phyloP scores from a whole-genome alignment of 75 land plant genomes.

The Ceratopteris richardii region DNA sequence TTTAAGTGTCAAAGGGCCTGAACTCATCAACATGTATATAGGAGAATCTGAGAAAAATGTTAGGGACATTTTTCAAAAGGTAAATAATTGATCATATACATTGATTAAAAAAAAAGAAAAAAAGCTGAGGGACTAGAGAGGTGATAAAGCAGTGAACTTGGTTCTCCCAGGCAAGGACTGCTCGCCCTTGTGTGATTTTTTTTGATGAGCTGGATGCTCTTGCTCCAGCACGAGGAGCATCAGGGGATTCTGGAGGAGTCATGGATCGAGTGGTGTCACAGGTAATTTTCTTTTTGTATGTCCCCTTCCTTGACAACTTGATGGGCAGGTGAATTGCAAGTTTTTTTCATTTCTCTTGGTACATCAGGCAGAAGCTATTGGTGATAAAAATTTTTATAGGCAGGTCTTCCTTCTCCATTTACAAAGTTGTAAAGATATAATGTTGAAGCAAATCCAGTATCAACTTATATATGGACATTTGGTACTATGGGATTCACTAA shows the following conservation, averaged over 20 bases:
- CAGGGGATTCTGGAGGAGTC: constrained; percentile 98
- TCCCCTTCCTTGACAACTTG: too few species aligned
- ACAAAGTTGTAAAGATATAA: too few species aligned
- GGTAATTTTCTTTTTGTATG: constrained; percentile 41
- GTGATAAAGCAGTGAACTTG: not conserved
- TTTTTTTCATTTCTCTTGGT: too few species aligned
- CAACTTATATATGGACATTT: too few species aligned
- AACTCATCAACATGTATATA: constrained; percentile 93
- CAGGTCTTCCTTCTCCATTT: too few species aligned
- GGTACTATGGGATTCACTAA: too few species aligned
- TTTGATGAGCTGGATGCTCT: constrained; percentile 97
- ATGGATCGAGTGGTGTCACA: constrained; percentile 99
- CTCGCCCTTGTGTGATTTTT: constrained; percentile 94
- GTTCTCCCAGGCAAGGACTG: constrained; percentile 64
- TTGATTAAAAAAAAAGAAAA: not conserved
- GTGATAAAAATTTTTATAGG: too few species aligned
- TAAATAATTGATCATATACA: constrained; percentile 8
- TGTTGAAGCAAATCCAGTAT: too few species aligned
- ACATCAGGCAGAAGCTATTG: too few species aligned
- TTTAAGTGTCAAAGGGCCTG: constrained; percentile 95
- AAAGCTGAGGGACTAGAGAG: too few species aligned
- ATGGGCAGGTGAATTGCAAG: too few species aligned
- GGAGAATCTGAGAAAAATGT: constrained; percentile 98
- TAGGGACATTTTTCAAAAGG: constrained; percentile 96
- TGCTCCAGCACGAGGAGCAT: constrained; percentile 93